Base-by-base conservation (phyloP, 202 grass and related monocot species). In the Brachypodium distachyon region DNA sequence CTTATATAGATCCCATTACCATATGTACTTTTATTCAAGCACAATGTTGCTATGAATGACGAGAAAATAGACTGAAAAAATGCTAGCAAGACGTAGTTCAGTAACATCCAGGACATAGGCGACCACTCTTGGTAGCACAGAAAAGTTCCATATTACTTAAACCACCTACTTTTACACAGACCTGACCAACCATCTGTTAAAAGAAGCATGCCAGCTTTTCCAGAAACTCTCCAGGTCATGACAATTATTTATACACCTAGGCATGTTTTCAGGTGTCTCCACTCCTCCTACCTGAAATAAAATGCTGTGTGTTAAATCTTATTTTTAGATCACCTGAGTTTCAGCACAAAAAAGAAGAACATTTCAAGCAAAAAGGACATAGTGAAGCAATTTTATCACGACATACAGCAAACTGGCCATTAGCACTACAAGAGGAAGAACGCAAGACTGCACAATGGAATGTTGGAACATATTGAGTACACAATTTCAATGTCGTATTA, bases 171-270 rank as follows among this genome's bases (percentile, higher is more conserved):
- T 68, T 23, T 61, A 55, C n/a, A 85, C 83, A 63, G 70, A 97
- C 95, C 91, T 97, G 85, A 97, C 91, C 86, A 97, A 72, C 95
- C 95, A 97, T 94, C 65, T 97, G 65, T 97, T 97, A 80, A 84
- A 97, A 58, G 95, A 97, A 72, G 91, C 91, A 86, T 94, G 95
- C 95, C 95, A 97, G 65, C 89, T 94, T 92, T 94, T 97, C 95
- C 91, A 97, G 81, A 97, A 97, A 77, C 86, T 94, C 73, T 97
- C 95, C 79, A 97, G 87, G 59, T 97, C 84, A 41, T 90, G 85
- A 56, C 94, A 97, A 74, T 94, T 94, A 78, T 93, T 97, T 82
- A 97, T 87, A 72, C 95, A 97, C 46, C 82, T 92, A 19, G 91
- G 95, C 95, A 97, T 94, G 74, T 97, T 97, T 82, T 97, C 95